phyloP scores from a whole-genome alignment of 1,284 basidiomycete species.

The Apiotrichum siamense region DNA sequence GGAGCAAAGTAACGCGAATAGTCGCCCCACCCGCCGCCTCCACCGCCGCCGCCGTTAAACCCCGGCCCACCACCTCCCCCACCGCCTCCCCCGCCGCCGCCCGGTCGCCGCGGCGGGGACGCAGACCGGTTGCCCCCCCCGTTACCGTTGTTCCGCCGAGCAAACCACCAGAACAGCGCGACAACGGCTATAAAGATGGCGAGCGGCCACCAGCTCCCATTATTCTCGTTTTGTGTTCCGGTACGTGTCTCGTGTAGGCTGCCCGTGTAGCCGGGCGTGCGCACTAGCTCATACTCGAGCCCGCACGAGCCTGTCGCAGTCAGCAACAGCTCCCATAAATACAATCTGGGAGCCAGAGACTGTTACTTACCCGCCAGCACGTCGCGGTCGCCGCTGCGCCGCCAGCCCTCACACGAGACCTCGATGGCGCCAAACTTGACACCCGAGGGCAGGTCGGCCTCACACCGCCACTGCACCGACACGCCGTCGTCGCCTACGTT shows the following conservation, averaged over 20 bases:
- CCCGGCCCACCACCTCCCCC: slow-evolving; percentile 48
- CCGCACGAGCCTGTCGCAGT: slow-evolving; percentile 69
- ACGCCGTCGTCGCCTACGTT: slow-evolving; percentile 68
- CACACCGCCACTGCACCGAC: slow-evolving; percentile 80
- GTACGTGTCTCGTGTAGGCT: neutral
- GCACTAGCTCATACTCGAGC: slow-evolving; percentile 67
- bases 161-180: neutral
- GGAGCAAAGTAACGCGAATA: slow-evolving; percentile 40
- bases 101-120: too few species aligned
- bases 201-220: neutral
- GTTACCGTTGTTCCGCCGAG: neutral
- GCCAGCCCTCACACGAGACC: slow-evolving; percentile 86
- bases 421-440: slow-evolving; percentile 73
- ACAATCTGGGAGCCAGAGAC: too few species aligned
- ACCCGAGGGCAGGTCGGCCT: slow-evolving; percentile 76
- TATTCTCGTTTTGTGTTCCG: neutral
- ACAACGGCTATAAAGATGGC: neutral
- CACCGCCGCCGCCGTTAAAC: slow-evolving; percentile 48
- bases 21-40: slow-evolving; percentile 14
- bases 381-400: slow-evolving; percentile 66
- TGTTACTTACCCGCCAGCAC: slow-evolving; percentile 67
- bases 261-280: neutral
- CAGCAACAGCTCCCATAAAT: too few species aligned
- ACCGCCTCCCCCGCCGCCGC: slow-evolving; percentile 26
- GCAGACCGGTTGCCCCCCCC: neutral